Conservation (phyloP, 768 basidiomycete species). For the Pholiota conissans region DNA sequence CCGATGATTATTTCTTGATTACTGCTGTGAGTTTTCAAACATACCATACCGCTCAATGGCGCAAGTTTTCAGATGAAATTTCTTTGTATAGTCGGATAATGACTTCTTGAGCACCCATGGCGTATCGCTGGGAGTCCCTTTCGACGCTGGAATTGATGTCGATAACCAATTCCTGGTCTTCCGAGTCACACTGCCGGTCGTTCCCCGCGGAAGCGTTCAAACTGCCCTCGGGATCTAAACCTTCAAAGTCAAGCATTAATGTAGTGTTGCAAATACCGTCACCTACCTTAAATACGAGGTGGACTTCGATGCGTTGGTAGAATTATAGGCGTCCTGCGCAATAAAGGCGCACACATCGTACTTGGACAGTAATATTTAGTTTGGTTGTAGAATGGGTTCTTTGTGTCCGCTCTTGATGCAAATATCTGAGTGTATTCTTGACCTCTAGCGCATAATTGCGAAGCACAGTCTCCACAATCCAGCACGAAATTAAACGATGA, state of each 20-base stretch:
- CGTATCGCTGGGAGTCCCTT: constrained; percentile 44
- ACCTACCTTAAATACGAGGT: too few relatives aligned
- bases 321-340: too few relatives aligned
- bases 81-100: constrained; percentile 48
- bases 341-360: too few relatives aligned
- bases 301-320: too few relatives aligned
- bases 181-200: constrained; percentile 51
- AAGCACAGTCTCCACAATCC: too few relatives aligned
- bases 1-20: constrained; percentile 70
- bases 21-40: constrained; percentile 42
- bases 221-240: constrained; percentile 13
- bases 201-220: constrained; percentile 16
- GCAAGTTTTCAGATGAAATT: neutral
- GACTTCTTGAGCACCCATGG: constrained; percentile 59
- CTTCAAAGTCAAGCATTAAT: neutral
- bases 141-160: constrained; percentile 50
- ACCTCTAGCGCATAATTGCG: too few relatives aligned
- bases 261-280: too few relatives aligned
- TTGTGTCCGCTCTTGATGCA: too few relatives aligned
- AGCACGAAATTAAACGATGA: too few relatives aligned
- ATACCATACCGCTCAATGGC: neutral
- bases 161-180: constrained; percentile 63
- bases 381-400: too few relatives aligned
- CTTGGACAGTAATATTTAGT: too few relatives aligned
- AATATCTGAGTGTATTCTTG: too few relatives aligned